These are phyloP conservation scores for Exophiala oligosperma DNA, from an alignment of 2,329 filamentous ascomycete genomes.

Conservation along the genomic window DNA sequence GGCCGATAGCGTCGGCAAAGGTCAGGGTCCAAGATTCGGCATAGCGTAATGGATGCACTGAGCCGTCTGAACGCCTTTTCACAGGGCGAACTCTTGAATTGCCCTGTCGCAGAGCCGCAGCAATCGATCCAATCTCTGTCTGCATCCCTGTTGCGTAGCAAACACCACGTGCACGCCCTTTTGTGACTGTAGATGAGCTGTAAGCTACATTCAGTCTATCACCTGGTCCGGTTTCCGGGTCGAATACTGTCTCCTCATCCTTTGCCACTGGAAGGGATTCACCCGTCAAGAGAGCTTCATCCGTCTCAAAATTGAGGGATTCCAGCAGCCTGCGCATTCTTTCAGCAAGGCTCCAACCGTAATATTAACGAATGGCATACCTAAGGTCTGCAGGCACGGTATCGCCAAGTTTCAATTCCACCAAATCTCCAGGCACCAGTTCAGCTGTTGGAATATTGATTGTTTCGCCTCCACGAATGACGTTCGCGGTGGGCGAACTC, in stretches of 20 bases:
- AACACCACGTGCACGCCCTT: constrained; percentile 61
- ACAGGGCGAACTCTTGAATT: constrained; percentile 54
- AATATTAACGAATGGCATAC: constrained; percentile 30
- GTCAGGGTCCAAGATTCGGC: constrained; percentile 54
- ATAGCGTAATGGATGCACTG: constrained; percentile 56
- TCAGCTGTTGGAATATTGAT: constrained; percentile 53
- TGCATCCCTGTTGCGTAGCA: constrained; percentile 62
- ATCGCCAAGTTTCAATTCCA: constrained; percentile 52
- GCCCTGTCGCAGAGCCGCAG: constrained; percentile 61
- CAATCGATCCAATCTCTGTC: constrained; percentile 66
- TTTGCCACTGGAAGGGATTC: constrained; percentile 61
- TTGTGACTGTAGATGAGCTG: constrained; percentile 62
- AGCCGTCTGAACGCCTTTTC: constrained; percentile 51
- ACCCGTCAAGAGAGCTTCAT: constrained; percentile 63
- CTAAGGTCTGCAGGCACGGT: constrained; percentile 49
- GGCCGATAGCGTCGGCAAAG: constrained; percentile 58
- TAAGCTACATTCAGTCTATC: constrained; percentile 65
- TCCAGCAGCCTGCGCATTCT: constrained; percentile 40
- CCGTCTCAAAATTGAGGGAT: constrained; percentile 58
- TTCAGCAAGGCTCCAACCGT: not conserved
- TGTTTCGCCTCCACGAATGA: constrained; percentile 51
- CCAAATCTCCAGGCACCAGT: constrained; percentile 59
- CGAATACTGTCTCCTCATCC: constrained; percentile 50
- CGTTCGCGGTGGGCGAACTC: constrained; percentile 50
- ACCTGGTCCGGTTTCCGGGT: constrained; percentile 55